A percentile compares a stretch with the other conserved stretches of the same genome.
Evolutionary conservation across 768 basidiomycete species (phyloP).

Genomic region (Gloeopeniophorella convolvens): DNA sequence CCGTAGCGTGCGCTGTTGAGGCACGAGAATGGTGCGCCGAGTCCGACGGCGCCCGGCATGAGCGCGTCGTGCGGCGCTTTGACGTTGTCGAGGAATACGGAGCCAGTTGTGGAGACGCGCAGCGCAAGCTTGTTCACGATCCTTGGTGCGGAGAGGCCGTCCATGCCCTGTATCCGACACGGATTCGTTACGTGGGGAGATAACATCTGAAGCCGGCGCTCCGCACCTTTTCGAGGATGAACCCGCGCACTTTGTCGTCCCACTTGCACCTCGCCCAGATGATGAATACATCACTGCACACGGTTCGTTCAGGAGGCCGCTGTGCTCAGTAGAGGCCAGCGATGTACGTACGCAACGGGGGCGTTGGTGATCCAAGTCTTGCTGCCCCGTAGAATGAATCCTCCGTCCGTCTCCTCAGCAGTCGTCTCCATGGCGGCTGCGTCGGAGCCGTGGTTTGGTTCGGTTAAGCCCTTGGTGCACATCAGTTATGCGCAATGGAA

Average conservation of each 20-base stretch:
- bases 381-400: slow-evolving; percentile 80
- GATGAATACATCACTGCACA: slow-evolving; percentile 72
- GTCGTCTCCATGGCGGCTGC: slow-evolving; percentile 97
- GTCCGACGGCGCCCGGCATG: slow-evolving; percentile 69
- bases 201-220: too few species aligned
- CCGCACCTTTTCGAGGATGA: slow-evolving; percentile 83
- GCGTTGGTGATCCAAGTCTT: slow-evolving; percentile 99
- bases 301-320: slow-evolving; percentile 2
- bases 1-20: slow-evolving; percentile 84
- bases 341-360: slow-evolving; percentile 60
- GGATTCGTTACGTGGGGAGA: too few species aligned
- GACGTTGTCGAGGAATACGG: slow-evolving; percentile 91
- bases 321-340: slow-evolving; percentile 2
- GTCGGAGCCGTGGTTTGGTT: slow-evolving; percentile 96
- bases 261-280: slow-evolving; percentile 95
- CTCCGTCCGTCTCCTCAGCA: slow-evolving; percentile 78
- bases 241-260: slow-evolving; percentile 87
- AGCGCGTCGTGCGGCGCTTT: slow-evolving; percentile 66
- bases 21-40: slow-evolving; percentile 86
- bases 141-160: slow-evolving; percentile 75
- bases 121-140: slow-evolving; percentile 94
- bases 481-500: background rate
- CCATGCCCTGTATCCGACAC: slow-evolving; percentile 52
- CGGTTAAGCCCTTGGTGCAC: slow-evolving; percentile 72
- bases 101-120: slow-evolving; percentile 76